Conservation (phyloP, 371 early-diverging fungal genomes). For the Mucor lusitanicus region DNA sequence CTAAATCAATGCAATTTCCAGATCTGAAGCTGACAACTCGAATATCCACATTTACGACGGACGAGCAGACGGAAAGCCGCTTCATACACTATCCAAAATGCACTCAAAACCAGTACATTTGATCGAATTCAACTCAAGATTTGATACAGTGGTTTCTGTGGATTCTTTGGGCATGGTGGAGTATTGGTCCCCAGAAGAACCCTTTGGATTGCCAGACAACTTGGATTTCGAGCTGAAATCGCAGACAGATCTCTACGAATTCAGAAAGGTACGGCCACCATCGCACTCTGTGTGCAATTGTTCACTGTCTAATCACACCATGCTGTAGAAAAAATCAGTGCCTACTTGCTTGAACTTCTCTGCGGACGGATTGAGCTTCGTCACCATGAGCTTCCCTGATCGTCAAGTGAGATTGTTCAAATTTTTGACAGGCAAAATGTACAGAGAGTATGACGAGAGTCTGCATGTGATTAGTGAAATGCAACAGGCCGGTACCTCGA, state of each 20-base stretch:
- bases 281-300: neutral
- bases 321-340: slow-evolving; percentile 49
- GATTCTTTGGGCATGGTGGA: slow-evolving; percentile 90
- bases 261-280: slow-evolving; percentile 71
- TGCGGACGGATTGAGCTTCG: slow-evolving; percentile 80
- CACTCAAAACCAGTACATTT: slow-evolving; percentile 80
- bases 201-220: slow-evolving; percentile 62
- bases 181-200: slow-evolving; percentile 85
- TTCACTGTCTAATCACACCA: neutral
- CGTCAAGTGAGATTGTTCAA: slow-evolving; percentile 87
- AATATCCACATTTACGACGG: slow-evolving; percentile 85
- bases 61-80: slow-evolving; percentile 63
- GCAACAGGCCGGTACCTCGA: slow-evolving; percentile 84
- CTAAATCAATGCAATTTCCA: slow-evolving; percentile 17
- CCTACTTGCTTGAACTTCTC: slow-evolving; percentile 88
- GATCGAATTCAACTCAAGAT: slow-evolving; percentile 77
- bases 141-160: slow-evolving; percentile 80
- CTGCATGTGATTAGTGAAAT: slow-evolving; percentile 80
- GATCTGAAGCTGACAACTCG: slow-evolving; percentile 74
- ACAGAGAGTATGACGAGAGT: slow-evolving; percentile 91
- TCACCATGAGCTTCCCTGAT: slow-evolving; percentile 83
- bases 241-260: slow-evolving; percentile 94
- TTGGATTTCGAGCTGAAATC: slow-evolving; percentile 83
- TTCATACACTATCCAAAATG: slow-evolving; percentile 65
- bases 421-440: slow-evolving; percentile 82